Evolutionary conservation across 2,329 filamentous ascomycete genomes (phyloP).

Genomic region (Talaromyces piceae): DNA sequence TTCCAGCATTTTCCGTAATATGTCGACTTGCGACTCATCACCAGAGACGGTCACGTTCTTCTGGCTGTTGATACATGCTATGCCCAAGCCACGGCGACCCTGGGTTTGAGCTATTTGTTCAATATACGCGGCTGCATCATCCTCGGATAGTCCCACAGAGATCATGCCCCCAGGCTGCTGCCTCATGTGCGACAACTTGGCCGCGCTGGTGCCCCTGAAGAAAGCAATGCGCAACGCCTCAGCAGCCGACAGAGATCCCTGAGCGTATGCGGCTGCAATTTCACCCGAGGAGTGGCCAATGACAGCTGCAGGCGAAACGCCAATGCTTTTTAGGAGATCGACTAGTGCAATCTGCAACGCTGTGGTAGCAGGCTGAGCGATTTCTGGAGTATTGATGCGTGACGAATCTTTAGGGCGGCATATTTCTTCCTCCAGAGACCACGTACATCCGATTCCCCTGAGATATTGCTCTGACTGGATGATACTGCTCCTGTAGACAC

Average conservation of each 20-base stretch:
- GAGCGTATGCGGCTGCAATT: constrained; percentile 40
- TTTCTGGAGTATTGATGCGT: constrained; percentile 4
- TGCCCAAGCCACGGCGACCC: constrained; percentile 23
- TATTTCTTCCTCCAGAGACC: constrained; percentile 1
- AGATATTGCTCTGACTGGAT: not conserved
- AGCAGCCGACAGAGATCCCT: constrained; percentile 29
- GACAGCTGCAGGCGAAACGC: constrained; percentile 25
- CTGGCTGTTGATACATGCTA: constrained; percentile 18
- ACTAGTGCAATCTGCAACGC: constrained; percentile 16
- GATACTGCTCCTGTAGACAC: not conserved
- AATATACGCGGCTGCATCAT: constrained; percentile 15
- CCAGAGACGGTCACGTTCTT: constrained; percentile 17
- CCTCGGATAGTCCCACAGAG: constrained; percentile 19
- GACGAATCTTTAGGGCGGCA: not conserved
- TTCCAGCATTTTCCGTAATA: constrained; percentile 4
- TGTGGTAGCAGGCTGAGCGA: constrained; percentile 16
- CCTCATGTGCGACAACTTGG: not conserved
- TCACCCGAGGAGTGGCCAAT: constrained; percentile 44
- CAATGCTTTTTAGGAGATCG: constrained; percentile 16
- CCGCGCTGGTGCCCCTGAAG: constrained; percentile 25
- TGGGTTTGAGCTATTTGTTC: constrained; percentile 10
- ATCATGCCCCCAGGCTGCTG: constrained; percentile 23
- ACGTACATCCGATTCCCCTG: not conserved
- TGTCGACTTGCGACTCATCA: constrained; percentile 11
- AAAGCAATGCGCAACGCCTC: constrained; percentile 35